Evolutionary conservation across 2,329 filamentous ascomycete genomes (phyloP), one percentile per base, ranked within the genome.

Genomic region (Colletotrichum spinosum): DNA sequence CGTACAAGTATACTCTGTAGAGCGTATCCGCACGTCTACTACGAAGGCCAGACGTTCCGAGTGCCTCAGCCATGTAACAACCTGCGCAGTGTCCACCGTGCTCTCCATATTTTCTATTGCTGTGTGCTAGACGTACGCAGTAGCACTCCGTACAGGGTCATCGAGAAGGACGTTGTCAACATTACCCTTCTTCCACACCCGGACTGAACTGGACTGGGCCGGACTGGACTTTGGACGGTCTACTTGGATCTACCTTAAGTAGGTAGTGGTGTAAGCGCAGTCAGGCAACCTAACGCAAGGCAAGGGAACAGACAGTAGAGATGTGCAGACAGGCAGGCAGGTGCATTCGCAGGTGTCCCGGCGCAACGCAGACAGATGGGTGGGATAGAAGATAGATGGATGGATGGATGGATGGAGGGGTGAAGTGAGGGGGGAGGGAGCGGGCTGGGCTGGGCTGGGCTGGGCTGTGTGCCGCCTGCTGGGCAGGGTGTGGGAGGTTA

Each of bases 341-440:
- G 44, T 46, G 44, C 35, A 25, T 25, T 55, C 42, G 41, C 52
- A 55, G 44, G 55, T 65, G 41, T 52, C 62, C 62, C 41, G 57
- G 62, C 51, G 62, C 51, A 65, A 52, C 50, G 46, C 62, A 15
- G 42, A 52, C 37, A 56, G 62, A 61, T 55, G 45, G 51, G 25
- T 41, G 54, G 44, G 49, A 48, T 8, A 44, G 37, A 56, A 33
- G 39, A 38, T 38, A 15, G 51, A 41, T 37, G 17, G 17, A 33
- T 50, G 48, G 48, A 33, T 50, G 48, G 48, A 50, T 52, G 49
- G 45, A 42, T 50, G 45, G 52, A 45, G 15, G 60, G 17, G 42
- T 39, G 17, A 39, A 13, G 6, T 51, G 49, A n/a, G 42, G 25
- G 50, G 55, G 35, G 25, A 12, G 15, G 58, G 51, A 46, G 37